Percentiles rank a stretch among this genome's conserved stretches.
phyloP scores from a whole-genome alignment of 2,329 filamentous ascomycete genomes.

The Cryphonectria radicalis region DNA sequence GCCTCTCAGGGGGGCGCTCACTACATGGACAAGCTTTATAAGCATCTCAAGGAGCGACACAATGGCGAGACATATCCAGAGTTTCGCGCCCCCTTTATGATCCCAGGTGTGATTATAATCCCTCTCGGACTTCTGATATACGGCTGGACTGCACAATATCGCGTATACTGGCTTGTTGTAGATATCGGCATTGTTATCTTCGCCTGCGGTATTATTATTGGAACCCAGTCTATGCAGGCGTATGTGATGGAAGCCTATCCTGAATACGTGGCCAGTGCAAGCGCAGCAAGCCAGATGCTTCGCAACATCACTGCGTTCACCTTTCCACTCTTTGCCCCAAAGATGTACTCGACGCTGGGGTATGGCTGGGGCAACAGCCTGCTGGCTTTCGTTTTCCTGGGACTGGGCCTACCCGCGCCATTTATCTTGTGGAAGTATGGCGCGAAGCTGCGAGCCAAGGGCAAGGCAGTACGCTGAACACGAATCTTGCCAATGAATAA shows the following conservation, averaged over 20 bases:
- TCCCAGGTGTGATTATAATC: slow-evolving; percentile 45
- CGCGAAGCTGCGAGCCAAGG: slow-evolving; percentile 17
- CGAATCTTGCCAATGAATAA: no score
- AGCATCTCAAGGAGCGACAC: slow-evolving; percentile 32
- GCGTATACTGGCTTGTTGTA: slow-evolving; percentile 56
- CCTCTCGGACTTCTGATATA: slow-evolving; percentile 56
- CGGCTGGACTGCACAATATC: slow-evolving; percentile 48
- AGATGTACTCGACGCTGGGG: slow-evolving; percentile 40
- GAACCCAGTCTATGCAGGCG: slow-evolving; percentile 57
- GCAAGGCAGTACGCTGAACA: neutral
- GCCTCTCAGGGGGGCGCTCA: slow-evolving; percentile 48
- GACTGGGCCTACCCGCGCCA: slow-evolving; percentile 47
- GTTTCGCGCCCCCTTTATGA: slow-evolving; percentile 30
- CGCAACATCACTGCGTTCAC: slow-evolving; percentile 57
- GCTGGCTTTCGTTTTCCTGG: slow-evolving; percentile 48
- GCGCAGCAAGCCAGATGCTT: slow-evolving; percentile 57
- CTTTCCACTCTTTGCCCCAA: slow-evolving; percentile 59
- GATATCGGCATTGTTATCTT: slow-evolving; percentile 60
- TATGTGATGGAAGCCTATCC: slow-evolving; percentile 58
- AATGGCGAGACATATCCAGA: slow-evolving; percentile 26
- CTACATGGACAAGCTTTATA: slow-evolving; percentile 34
- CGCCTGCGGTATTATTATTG: slow-evolving; percentile 55
- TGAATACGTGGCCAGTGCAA: slow-evolving; percentile 41
- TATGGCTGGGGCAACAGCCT: slow-evolving; percentile 53
- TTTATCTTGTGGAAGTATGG: slow-evolving; percentile 35